Evolutionary conservation across 2,329 filamentous ascomycete species (phyloP).

Genomic region (Fusarium nanum): DNA sequence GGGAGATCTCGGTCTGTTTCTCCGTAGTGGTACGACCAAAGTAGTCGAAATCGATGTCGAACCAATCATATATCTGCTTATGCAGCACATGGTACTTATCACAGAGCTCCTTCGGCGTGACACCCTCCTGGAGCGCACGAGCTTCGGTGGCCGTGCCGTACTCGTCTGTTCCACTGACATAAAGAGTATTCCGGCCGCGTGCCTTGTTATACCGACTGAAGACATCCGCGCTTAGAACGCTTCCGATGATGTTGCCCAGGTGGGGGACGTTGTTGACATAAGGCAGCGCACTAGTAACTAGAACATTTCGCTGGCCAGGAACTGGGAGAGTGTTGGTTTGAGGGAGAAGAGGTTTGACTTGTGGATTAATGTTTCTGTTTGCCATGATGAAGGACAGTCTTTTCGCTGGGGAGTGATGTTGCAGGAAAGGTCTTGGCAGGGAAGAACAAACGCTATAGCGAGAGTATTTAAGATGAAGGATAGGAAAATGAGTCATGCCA

Average conservation of each 20-base stretch:
- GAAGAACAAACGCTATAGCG: too few relatives aligned
- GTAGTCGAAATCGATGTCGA: background rate
- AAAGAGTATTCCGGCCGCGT: background rate
- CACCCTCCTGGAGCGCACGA: background rate
- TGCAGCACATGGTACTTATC: background rate
- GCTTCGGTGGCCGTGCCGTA: fast-evolving
- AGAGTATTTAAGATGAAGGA: too few relatives aligned
- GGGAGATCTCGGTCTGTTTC: background rate
- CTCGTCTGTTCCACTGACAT: background rate
- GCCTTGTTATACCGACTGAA: background rate
- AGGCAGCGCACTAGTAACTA: fast-evolving
- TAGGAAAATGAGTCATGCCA: too few relatives aligned
- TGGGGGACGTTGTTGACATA: background rate
- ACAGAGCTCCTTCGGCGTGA: background rate
- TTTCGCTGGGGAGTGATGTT: background rate
- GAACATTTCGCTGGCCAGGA: fast-evolving
- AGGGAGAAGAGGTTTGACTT: background rate
- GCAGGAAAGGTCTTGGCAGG: too few relatives aligned
- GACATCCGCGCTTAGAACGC: background rate
- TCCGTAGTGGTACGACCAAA: background rate
- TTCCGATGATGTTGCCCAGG: background rate
- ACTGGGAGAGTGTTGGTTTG: fast-evolving
- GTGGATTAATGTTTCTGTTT: background rate
- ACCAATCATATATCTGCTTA: background rate
- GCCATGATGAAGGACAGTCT: background rate